These are phyloP conservation scores for Rhodotorula paludigena DNA, from an alignment of 768 basidiomycete genomes.

Conservation along the genomic window DNA sequence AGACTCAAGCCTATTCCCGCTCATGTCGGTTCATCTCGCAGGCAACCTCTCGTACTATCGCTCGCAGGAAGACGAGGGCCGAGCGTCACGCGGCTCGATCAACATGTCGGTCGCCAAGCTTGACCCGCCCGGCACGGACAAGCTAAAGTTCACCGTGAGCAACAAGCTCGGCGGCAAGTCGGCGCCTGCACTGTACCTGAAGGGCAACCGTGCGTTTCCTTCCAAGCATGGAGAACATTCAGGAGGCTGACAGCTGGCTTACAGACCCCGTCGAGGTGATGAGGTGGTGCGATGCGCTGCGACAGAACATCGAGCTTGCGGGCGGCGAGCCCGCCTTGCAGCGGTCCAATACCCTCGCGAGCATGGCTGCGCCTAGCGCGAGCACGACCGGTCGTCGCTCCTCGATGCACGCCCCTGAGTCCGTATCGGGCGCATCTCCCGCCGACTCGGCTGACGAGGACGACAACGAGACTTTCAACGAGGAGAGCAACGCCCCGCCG, in stretches of 20 bases:
- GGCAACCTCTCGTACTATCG: slow-evolving; percentile 60
- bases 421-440: neutral
- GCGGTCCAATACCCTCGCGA: neutral
- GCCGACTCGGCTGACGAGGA: slow-evolving; percentile 27
- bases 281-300: slow-evolving; percentile 75
- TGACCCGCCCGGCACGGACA: slow-evolving; percentile 52
- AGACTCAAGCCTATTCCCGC: no score
- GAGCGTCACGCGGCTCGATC: slow-evolving; percentile 80
- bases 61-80: slow-evolving; percentile 80
- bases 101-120: slow-evolving; percentile 73
- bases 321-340: neutral
- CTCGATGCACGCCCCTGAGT: neutral
- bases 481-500: slow-evolving; percentile 19
- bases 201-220: slow-evolving; percentile 44
- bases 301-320: slow-evolving; percentile 62
- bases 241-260: slow-evolving; percentile 44
- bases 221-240: neutral
- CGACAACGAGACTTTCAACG: slow-evolving; percentile 35
- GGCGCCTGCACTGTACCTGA: slow-evolving; percentile 39
- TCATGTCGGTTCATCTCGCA: neutral
- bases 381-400: neutral
- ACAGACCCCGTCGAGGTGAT: slow-evolving; percentile 78
- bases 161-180: slow-evolving; percentile 45
- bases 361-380: no score
- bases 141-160: slow-evolving; percentile 76